phyloP scores from a whole-genome alignment of 768 basidiomycete species.

The Naganishia vaughanmartiniae region DNA sequence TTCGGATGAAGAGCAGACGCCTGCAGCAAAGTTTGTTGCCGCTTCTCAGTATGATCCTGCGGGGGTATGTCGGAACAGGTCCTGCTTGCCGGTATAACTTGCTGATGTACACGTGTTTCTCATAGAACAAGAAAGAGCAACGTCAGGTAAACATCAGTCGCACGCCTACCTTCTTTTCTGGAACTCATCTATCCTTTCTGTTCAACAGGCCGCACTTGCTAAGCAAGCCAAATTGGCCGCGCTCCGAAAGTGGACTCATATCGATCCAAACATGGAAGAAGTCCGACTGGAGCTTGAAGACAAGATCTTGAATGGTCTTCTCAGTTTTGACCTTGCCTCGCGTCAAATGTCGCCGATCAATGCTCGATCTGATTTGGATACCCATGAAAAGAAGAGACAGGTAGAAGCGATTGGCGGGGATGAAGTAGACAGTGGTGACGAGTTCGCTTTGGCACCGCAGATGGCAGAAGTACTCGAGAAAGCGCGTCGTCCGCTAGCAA shows the following conservation, averaged over 20 bases:
- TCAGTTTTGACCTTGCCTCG: constrained; percentile 28
- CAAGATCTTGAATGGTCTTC: constrained; percentile 39
- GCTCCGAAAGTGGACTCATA: constrained; percentile 49
- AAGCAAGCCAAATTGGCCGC: constrained; percentile 49
- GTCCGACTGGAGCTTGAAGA: constrained; percentile 38
- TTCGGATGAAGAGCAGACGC: constrained; percentile 31
- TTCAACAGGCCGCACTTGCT: constrained; percentile 38
- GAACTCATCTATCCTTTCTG: not conserved
- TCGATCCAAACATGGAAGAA: constrained; percentile 39
- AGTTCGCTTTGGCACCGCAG: constrained; percentile 14
- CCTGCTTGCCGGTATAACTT: not conserved
- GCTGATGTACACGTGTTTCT: not conserved
- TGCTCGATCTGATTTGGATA: not conserved
- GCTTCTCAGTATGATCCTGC: constrained; percentile 46
- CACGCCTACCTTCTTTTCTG: too few relatives aligned
- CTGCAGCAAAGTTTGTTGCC: constrained; percentile 36
- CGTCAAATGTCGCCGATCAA: constrained; percentile 2
- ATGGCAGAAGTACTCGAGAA: constrained; percentile 4
- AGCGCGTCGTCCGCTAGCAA: not conserved
- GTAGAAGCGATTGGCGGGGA: not conserved
- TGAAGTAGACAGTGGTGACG: not conserved
- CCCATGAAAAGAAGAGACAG: not conserved
- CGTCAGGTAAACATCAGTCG: constrained; percentile 34
- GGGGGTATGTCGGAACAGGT: constrained; percentile 39
- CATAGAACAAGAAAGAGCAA: constrained; percentile 41